phyloP scores from a whole-genome alignment of 495 filamentous ascomycete species.

The Daldinia vernicosa region DNA sequence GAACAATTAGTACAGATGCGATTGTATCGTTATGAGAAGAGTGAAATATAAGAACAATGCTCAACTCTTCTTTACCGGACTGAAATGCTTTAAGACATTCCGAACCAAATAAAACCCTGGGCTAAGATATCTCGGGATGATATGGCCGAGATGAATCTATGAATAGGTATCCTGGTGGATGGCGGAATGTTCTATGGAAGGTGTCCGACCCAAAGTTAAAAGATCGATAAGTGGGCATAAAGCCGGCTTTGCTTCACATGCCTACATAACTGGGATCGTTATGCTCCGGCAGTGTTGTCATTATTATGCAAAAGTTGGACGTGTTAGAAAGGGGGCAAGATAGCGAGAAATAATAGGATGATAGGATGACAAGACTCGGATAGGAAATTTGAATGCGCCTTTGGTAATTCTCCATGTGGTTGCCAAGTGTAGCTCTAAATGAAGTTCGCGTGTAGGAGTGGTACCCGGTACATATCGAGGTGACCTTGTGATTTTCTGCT shows the following conservation, averaged over 20 bases:
- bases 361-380: constrained; percentile 3
- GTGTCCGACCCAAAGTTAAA: constrained; percentile 17
- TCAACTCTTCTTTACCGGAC: background rate
- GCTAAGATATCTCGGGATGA: constrained; percentile 15
- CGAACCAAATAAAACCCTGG: constrained; percentile 2
- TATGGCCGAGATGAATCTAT: constrained; percentile 17
- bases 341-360: background rate
- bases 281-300: constrained; percentile 24
- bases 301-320: constrained; percentile 15
- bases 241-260: background rate
- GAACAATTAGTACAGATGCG: background rate
- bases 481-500: constrained; percentile 15
- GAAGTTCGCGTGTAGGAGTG: constrained; percentile 29
- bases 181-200: background rate
- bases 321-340: constrained; percentile 4
- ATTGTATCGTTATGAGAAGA: background rate
- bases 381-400: constrained; percentile 29
- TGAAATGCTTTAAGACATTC: background rate
- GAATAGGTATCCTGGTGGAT: background rate
- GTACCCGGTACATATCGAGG: constrained; percentile 35
- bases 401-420: constrained; percentile 25
- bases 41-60: background rate
- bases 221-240: background rate
- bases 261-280: background rate
- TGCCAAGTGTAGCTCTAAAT: constrained; percentile 37